phyloP scores from a whole-genome alignment of 352 stramenopile species.

The Globisporangium cystogenes region DNA sequence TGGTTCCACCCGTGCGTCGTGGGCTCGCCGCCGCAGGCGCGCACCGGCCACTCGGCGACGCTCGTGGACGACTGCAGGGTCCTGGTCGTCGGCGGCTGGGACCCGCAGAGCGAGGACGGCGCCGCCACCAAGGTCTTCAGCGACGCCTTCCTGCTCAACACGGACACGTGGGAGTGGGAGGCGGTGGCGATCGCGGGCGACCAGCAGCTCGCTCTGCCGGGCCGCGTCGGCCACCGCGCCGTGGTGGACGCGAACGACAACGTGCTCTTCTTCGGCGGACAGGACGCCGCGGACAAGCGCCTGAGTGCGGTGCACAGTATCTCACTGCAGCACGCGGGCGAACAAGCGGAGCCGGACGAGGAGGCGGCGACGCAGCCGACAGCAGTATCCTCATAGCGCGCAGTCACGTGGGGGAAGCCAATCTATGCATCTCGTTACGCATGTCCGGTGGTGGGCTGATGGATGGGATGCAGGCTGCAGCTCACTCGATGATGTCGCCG shows the following conservation, averaged over 20 bases:
- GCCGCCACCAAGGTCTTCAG: conserved; percentile 70
- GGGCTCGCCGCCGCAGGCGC: conserved; percentile 61
- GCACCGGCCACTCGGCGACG: conserved; percentile 89
- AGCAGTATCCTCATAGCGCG: not conserved
- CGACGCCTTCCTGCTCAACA: conserved; percentile 90
- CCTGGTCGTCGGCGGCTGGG: conserved; percentile 92
- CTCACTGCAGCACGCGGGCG: conserved; percentile 16
- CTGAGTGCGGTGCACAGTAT: conserved; percentile 77
- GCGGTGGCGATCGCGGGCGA: conserved; percentile 32
- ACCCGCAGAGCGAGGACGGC: conserved; percentile 70
- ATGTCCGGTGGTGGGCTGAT: not conserved
- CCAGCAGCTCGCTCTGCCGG: conserved; percentile 17
- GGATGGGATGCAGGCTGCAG: not conserved
- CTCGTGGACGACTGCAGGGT: conserved; percentile 85
- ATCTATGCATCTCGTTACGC: not conserved
- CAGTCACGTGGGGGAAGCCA: not conserved
- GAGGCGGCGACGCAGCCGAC: not conserved
- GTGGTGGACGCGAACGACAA: conserved; percentile 54
- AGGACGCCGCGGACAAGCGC: conserved; percentile 74
- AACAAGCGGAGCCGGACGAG: conserved; percentile 9
- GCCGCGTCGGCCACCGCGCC: conserved; percentile 84
- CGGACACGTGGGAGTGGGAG: conserved; percentile 88
- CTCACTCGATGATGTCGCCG: conserved; percentile 70
- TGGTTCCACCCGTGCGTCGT: conserved; percentile 87
- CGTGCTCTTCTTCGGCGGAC: conserved; percentile 86